Evolutionary conservation across 1,284 basidiomycete genomes (phyloP).

Genomic region (Ceratobasidium sp.): DNA sequence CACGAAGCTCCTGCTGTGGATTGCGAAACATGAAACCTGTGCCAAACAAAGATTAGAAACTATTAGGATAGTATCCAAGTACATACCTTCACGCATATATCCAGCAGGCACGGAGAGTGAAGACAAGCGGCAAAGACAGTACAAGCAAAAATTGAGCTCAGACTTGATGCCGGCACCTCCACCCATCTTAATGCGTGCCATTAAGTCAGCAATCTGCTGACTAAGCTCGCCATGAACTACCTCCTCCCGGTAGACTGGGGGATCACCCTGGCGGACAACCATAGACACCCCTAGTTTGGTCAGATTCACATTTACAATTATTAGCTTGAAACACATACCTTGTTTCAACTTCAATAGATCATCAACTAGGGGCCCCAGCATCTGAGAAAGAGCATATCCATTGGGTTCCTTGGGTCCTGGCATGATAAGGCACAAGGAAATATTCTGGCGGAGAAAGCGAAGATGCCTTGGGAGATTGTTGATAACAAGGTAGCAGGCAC

Average conservation of each 20-base stretch:
- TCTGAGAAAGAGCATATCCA: conserved; percentile 11
- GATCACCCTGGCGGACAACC: background rate
- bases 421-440: conserved; percentile 17
- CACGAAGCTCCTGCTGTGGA: conserved; percentile 4
- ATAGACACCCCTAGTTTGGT: background rate
- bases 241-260: background rate
- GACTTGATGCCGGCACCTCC: conserved; percentile 9
- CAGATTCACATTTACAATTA: no score
- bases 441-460: conserved; percentile 19
- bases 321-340: conserved; percentile 8
- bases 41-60: background rate
- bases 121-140: background rate
- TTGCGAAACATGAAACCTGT: conserved; percentile 19
- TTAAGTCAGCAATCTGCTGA: conserved; percentile 3
- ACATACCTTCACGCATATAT: background rate
- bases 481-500: conserved; percentile 27
- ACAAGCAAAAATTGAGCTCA: conserved; percentile 28
- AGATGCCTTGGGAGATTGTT: conserved; percentile 36
- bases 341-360: conserved; percentile 3
- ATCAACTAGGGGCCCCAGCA: conserved; percentile 26
- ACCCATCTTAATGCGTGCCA: conserved; percentile 16
- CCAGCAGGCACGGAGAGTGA: conserved; percentile 10
- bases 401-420: conserved; percentile 33
- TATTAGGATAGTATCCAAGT: background rate
- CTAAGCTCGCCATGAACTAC: background rate